phyloP scores from a whole-genome alignment of 2,329 filamentous ascomycete genomes.

The Triangularia verruculosa region DNA sequence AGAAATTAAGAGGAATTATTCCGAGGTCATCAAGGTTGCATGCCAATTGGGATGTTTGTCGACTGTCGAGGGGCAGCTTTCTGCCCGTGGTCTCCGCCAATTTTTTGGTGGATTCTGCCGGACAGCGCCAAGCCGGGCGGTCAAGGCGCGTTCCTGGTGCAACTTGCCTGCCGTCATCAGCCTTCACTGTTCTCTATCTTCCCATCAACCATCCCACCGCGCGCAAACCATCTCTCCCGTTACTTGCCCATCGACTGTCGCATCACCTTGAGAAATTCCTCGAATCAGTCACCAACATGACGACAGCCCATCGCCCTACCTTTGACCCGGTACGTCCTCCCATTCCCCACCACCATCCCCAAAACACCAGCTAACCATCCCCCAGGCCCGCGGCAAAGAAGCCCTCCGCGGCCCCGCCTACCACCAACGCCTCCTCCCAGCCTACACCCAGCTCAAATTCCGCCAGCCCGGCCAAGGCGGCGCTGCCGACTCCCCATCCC shows the following conservation, averaged over 20 bases:
- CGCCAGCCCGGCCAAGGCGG: conserved; percentile 87
- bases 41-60: neutral
- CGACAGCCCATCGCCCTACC: conserved; percentile 76
- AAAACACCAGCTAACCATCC: conserved; percentile 5
- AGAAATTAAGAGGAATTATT: neutral
- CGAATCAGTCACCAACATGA: conserved; percentile 47
- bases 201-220: conserved; percentile 13
- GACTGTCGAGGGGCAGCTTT: conserved; percentile 25
- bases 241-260: neutral
- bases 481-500: conserved; percentile 62
- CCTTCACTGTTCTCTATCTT: conserved; percentile 9
- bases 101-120: conserved; percentile 29
- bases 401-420: conserved; percentile 89
- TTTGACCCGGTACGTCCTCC: conserved; percentile 75
- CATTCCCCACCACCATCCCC: neutral
- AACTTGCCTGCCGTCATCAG: neutral
- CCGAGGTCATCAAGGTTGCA: neutral
- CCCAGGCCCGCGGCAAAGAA: conserved; percentile 86
- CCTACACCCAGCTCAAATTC: conserved; percentile 89
- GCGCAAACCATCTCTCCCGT: conserved; percentile 4
- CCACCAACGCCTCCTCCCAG: conserved; percentile 91
- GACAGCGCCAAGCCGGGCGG: conserved; percentile 16
- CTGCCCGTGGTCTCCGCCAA: conserved; percentile 29
- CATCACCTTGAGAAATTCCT: neutral
- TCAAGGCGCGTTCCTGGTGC: conserved; percentile 14